A percentile compares a stretch with the other conserved stretches of the same genome.
Evolutionary conservation across 164 flowering plant species (phyloP).

Genomic region (Saururus chinensis): DNA sequence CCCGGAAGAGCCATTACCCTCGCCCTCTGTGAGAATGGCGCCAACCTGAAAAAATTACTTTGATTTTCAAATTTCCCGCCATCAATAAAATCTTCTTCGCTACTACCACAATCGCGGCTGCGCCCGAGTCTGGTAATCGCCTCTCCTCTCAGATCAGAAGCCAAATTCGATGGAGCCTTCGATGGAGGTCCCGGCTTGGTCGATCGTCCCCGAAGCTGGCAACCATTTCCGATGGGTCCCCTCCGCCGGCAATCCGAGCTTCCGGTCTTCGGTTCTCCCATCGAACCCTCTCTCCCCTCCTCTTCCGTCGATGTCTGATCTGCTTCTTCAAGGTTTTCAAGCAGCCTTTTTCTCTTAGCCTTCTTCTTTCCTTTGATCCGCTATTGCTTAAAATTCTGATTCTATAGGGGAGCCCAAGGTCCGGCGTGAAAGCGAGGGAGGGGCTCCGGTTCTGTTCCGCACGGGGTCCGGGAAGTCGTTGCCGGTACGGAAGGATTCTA

Average conservation of each 20-base stretch:
- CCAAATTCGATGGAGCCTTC: background rate
- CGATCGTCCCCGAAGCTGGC: conserved; percentile 42
- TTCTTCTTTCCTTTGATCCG: background rate
- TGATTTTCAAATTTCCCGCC: background rate
- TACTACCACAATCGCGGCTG: too few species aligned
- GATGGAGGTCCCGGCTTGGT: conserved; percentile 51
- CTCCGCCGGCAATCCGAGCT: conserved; percentile 10
- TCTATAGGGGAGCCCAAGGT: conserved; percentile 14
- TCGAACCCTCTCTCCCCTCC: conserved; percentile 13
- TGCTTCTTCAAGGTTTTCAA: conserved; percentile 39
- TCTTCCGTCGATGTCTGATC: conserved; percentile 65
- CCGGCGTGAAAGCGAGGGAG: conserved; percentile 23
- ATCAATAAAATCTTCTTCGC: background rate
- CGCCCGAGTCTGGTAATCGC: too few species aligned
- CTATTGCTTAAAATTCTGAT: background rate
- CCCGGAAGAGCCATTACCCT: too few species aligned
- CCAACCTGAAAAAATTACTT: too few species aligned
- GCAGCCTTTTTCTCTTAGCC: background rate
- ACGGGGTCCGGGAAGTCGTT: conserved; percentile 65
- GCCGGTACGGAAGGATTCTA: conserved; percentile 39
- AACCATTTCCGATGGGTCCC: conserved; percentile 48
- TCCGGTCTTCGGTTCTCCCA: conserved; percentile 4
- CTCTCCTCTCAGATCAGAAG: too few species aligned
- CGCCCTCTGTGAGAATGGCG: too few species aligned
- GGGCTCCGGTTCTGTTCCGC: conserved; percentile 20